Evolutionary conservation across 2,329 filamentous ascomycete genomes (phyloP).

Genomic region (Aspergillus oerlinghausenensis): DNA sequence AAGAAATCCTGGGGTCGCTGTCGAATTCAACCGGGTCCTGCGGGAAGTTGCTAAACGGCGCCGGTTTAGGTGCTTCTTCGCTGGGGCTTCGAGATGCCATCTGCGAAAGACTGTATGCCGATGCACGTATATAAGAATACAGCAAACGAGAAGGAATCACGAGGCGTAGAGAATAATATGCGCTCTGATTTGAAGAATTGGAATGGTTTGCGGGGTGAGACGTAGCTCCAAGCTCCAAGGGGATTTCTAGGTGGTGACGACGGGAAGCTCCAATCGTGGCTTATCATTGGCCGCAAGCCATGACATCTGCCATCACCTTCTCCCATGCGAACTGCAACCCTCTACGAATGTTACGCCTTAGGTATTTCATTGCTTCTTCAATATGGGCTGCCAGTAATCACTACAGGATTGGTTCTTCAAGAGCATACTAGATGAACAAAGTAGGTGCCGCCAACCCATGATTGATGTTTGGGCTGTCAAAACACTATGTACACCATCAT

Average conservation of each 20-base stretch:
- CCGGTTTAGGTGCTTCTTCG: conserved; percentile 11
- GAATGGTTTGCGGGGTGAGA: not conserved
- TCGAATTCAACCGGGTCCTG: conserved; percentile 64
- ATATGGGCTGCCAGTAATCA: not conserved
- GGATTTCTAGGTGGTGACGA: not conserved
- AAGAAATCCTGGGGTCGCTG: conserved; percentile 76
- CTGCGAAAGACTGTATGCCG: not conserved
- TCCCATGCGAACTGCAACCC: not conserved
- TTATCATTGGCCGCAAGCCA: not conserved
- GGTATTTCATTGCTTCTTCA: not conserved
- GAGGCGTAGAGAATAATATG: not conserved
- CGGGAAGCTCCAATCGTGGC: not conserved
- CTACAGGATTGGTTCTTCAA: not conserved
- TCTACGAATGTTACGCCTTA: not conserved
- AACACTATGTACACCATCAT: not conserved
- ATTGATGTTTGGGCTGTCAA: not conserved
- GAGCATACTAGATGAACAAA: not conserved
- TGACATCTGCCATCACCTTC: not conserved
- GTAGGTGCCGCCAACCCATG: not conserved
- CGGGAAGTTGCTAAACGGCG: conserved; percentile 41
- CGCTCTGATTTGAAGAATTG: not conserved
- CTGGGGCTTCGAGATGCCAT: conserved; percentile 24
- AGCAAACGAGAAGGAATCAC: not conserved
- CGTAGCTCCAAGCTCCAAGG: not conserved
- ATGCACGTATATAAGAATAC: not conserved